phyloP scores from a whole-genome alignment of 2,329 filamentous ascomycete genomes.

The Penicillium concentricum region DNA sequence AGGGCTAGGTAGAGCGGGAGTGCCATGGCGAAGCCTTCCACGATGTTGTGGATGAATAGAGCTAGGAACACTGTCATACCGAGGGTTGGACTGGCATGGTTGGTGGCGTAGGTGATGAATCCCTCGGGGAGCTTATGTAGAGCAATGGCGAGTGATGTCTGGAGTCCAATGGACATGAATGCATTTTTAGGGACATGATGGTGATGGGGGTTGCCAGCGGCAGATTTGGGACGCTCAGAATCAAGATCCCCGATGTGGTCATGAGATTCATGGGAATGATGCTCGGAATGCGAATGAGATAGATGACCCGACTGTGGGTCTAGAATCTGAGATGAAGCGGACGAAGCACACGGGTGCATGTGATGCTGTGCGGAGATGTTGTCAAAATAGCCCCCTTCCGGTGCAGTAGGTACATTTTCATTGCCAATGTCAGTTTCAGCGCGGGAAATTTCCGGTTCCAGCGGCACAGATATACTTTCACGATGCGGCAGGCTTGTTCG shows the following conservation, averaged over 20 bases:
- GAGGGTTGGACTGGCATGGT: constrained; percentile 86
- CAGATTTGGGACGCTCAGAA: constrained; percentile 10
- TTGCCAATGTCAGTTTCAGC: constrained; percentile 1
- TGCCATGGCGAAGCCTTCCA: constrained; percentile 92
- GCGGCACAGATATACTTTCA: constrained; percentile 18
- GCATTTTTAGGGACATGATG: constrained; percentile 94
- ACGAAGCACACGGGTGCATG: neutral
- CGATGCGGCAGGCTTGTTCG: constrained; percentile 16
- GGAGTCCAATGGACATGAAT: constrained; percentile 90
- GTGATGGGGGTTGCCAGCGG: constrained; percentile 62
- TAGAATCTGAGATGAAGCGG: constrained; percentile 10
- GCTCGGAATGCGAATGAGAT: neutral
- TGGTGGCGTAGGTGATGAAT: constrained; percentile 91
- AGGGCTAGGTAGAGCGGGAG: constrained; percentile 90
- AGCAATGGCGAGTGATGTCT: constrained; percentile 92
- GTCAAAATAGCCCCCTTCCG: constrained; percentile 17
- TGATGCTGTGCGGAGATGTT: constrained; percentile 10
- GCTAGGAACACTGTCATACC: constrained; percentile 93
- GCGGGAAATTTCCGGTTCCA: constrained; percentile 14
- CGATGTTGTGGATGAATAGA: constrained; percentile 96
- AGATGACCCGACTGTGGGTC: constrained; percentile 1
- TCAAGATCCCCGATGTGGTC: constrained; percentile 11
- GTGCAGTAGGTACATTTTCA: neutral
- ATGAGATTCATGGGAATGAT: neutral
- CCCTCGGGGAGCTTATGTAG: constrained; percentile 91